Evolutionary conservation across 768 basidiomycete species (phyloP), one percentile per base, ranked within the genome.

Genomic region (Pleurotus ostreatus): DNA sequence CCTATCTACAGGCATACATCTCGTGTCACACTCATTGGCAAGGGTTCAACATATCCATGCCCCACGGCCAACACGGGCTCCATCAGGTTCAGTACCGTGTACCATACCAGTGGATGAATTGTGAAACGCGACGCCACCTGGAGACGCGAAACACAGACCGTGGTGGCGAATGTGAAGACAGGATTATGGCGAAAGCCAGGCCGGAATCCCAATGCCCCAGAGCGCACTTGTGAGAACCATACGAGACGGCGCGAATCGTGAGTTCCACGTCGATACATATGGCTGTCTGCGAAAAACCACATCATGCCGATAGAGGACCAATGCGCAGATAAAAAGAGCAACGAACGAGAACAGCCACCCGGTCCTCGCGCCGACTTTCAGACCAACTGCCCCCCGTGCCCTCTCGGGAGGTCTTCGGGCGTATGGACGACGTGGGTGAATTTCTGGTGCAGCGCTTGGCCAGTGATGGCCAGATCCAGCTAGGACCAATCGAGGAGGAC

Each of bases 371-470:
- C 74, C 79, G 76, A 78, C 43, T 84, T 80, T 78, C 79, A 83
- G 80, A 74, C 71, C 55, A 64, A 62, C 61, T 49, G 55, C 54
- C 26, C n/a, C 20, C 22, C n/a, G n/a, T 8, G 63, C 59, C 68
- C 63, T 63, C 41, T 22, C 15, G 5, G 20, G 20, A 44, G 41
- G 41, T 44, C 41, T 44, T 44, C 15, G 41, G 41, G 20, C 41
- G 20, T 44, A 44, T 44, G 41, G 15, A 16, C 20, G n/a, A 22
- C 5, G 20, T 44, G 2, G 41, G n/a, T 44, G 73, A 60, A 70
- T 88, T 80, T 85, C 85, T 86, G 84, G 83, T 88, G 80, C 78
- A 82, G 70, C 77, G 78, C 78, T 81, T 73, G 34, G 73, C 76
- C 73, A 63, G 65, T 86, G 78, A 79, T 69, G 71, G 71, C 78